Percentiles rank a stretch among this genome's conserved stretches.
phyloP scores from a whole-genome alignment of 768 basidiomycete genomes.

The Trametes sanguinea region DNA sequence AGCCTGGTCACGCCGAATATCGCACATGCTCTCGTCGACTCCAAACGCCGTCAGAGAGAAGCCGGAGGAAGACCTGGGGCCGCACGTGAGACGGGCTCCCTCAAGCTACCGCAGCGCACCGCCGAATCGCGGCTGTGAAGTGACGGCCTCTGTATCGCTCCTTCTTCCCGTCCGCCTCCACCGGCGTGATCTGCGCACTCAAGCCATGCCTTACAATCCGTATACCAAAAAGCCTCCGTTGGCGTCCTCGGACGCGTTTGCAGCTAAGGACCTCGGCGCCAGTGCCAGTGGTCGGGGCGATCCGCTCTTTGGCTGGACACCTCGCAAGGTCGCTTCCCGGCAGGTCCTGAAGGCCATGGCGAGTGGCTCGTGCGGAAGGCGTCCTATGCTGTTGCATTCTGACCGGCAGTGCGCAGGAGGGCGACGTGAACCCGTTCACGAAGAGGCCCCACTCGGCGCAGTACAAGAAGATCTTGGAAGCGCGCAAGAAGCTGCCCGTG shows the following conservation, averaged over 20 bases:
- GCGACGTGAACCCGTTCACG: slow-evolving; percentile 88
- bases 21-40: too few species aligned
- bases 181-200: too few species aligned
- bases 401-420: slow-evolving; percentile 36
- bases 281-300: slow-evolving; percentile 15
- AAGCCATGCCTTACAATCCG: slow-evolving; percentile 21
- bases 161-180: too few species aligned
- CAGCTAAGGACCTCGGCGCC: neutral
- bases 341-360: slow-evolving; percentile 30
- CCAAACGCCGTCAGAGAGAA: too few species aligned
- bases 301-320: slow-evolving; percentile 31
- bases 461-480: slow-evolving; percentile 85
- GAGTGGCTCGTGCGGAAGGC: too few species aligned
- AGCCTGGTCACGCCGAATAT: too few species aligned
- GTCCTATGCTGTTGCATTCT: too few species aligned
- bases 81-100: too few species aligned
- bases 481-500: slow-evolving; percentile 88
- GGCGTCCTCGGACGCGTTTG: neutral
- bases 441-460: slow-evolving; percentile 71
- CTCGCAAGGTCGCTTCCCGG: slow-evolving; percentile 27
- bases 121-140: too few species aligned
- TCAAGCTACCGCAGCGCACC: too few species aligned
- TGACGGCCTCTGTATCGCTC: too few species aligned
- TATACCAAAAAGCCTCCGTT: slow-evolving; percentile 29
- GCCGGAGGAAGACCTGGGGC: too few species aligned